Evolutionary conservation across 2,329 filamentous ascomycete genomes (phyloP), one percentile per base, ranked within the genome.

Genomic region (Phyllosticta capitalensis): DNA sequence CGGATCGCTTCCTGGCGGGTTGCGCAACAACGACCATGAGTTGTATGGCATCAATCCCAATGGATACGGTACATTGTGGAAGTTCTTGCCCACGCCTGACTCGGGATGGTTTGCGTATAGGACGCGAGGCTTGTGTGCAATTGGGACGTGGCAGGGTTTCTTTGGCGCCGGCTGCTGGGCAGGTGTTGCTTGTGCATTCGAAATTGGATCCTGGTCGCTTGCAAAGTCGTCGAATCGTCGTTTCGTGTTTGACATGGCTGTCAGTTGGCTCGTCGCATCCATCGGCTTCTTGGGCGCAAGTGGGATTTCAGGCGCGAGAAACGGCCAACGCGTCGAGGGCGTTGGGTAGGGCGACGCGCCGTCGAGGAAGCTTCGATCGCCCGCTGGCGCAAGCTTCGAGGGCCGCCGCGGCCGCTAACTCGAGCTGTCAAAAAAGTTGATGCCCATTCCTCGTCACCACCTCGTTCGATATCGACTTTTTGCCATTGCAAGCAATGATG

Each of bases 61-160:
- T n/a, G 67, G 67, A 56, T 67, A 68, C 5, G 64, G 63, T 6
- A 70, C 61, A 57, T 63, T 66, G 58, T 67, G 65, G 51, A 68
- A 67, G 55, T 65, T 60, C 33, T 65, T 60, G 7, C 66, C 64
- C 45, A 67, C 38, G 20, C 62, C 62, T 51, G 63, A 65, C 9
- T 65, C 61, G 1, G 64, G 62, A 58, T 69, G 68, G 12, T 64
- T 64, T 10, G 38, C 49, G 52, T 68, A 64, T 21, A 55, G 52
- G 24, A 66, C 55, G 21, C 45, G 58, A 14, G 58, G 58, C 30
- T 17, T 52, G 51, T 56, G 10, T 38, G 12, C 30, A 12, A 38
- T n/a, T 45, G 14, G 38, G 17, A n/a, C 38, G 50, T 52, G 10
- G 50, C 50, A 24, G 50, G 24, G 50, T 28, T 52, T 52, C 50